Base-by-base conservation (phyloP, 1,139 yeast species). In the Geotrichum australiense region DNA sequence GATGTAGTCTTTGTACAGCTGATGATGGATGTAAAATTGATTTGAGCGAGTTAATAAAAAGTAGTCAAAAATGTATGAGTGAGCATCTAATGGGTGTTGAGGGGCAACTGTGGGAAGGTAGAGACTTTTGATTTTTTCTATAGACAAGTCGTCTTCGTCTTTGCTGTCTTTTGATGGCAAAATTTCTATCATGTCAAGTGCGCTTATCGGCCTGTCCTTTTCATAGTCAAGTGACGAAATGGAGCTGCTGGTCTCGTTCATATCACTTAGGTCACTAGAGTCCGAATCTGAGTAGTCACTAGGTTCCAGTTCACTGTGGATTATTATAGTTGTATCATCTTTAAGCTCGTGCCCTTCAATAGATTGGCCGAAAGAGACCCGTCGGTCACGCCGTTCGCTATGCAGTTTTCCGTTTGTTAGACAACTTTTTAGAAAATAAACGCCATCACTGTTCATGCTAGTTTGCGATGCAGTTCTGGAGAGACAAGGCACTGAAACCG, bases 1-100 rank as follows among this genome's bases (percentile, higher is more conserved):
- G 35, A 56, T 47, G 49, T 70, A 70, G 45, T 69, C 71, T 41
- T 53, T 47, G 47, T 65, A 62, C 24, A 68, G 53, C 8, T 51
- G 59, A 15, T 65, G 43, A 48, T 69, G 74, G 32, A 58, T 55
- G 7, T 58, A 49, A 4, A 45, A 39, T 27, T 59, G 56, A 5
- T 58, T 64, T 5, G 63, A 62, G 11, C 54, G 49, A 6, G 37
- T 41, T 25, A 65, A 46, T 26, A 63, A 51, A 8, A 53, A 53
- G 23, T 52, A 49, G 49, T 69, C 72, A 30, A 67, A 47, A 1
- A 55, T 36, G 21, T 61, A 57, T n/a, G 59, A 52, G 22, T 58
- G 59, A 1, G 70, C 70, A 41, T 65, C 65, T 37, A 68, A 53
- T 5, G 20, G 15, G 12, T n/a, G 36, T 26, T 33, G 33, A 14